A percentile compares a stretch with the other conserved stretches of the same genome.
Conservation (phyloP, 345 rosid genomes). For the Sisymbrium irio region DNA sequence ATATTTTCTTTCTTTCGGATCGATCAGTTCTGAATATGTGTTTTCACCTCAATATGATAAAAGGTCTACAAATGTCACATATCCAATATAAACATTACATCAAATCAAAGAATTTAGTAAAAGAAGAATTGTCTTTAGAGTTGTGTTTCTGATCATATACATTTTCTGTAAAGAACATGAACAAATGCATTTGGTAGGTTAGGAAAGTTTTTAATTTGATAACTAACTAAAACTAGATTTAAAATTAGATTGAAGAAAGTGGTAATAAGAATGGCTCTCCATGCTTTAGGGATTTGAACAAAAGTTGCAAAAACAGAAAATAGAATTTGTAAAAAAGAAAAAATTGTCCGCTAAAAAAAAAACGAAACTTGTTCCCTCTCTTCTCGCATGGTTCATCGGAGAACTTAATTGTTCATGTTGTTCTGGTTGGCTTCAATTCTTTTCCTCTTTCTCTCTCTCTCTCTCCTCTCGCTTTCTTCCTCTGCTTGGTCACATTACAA, state of each 20-base stretch:
- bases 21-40: too few species aligned
- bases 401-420: constrained; percentile 16
- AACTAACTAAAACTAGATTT: constrained; percentile 23
- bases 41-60: not conserved
- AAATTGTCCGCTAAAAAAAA: not conserved
- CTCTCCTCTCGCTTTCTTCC: constrained; percentile 1
- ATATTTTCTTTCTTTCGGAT: too few species aligned
- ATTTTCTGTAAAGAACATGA: not conserved
- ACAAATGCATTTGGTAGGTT: not conserved
- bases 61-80: too few species aligned
- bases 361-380: constrained; percentile 16
- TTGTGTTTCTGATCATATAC: not conserved
- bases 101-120: not conserved
- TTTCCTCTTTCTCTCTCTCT: not conserved
- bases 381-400: constrained; percentile 31
- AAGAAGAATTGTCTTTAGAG: not conserved
- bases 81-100: not conserved
- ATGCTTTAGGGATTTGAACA: constrained; percentile 27
- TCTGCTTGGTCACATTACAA: constrained; percentile 17
- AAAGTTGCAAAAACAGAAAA: constrained; percentile 22
- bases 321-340: constrained; percentile 9
- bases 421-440: constrained; percentile 25
- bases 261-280: constrained; percentile 37
- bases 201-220: not conserved
- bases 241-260: constrained; percentile 15